Evolutionary conservation across 176 grass and related monocot genomes (phyloP), one percentile per base, ranked within the genome.

Genomic region (Musa troglodytarum): DNA sequence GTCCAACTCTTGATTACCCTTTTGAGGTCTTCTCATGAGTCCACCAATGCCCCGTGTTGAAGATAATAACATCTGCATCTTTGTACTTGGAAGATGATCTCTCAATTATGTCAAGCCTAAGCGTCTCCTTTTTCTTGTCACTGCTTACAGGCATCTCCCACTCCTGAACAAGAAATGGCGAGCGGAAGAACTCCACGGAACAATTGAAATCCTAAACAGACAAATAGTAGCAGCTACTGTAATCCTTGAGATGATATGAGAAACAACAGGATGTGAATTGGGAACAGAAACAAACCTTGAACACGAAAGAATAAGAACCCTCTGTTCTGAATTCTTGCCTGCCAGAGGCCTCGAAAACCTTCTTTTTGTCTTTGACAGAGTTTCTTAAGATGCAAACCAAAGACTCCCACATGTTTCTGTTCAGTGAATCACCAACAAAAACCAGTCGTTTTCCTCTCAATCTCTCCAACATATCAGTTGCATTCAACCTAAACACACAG

Each of bases 41-140:
- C 94, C 94, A 98, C 90, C 94, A 93, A 70, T 98, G 94, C 53
- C 94, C 94, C 8, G 94, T 89, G 76, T 98, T 98, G 84, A 98
- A 98, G 77, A 98, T 86, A 25, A 98, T 81, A 61, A 91, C 75
- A 66, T 93, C 90, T 1, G 94, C 90, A 68, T 98, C 87, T 85
- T 90, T 98, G 63, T 93, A 93, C 82, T 87, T 98, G 5, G 86
- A 86, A 64, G 94, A 93, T 1, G 90, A 93, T 77, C 86, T 87
- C 74, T 98, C 90, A 0, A 98, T 77, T 76, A 91, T 82, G 54
- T 98, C 90, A 73, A 98, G 86, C 84, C 94, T 85, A 80, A 98
- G 94, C 11, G 94, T 98, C 84, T 98, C 94, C 28, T 85, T 86
- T 76, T 83, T 90, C 76, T 76, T 87, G 26, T 86, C 86, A 11